Evolutionary conservation across 441 rosid genomes (phyloP), one percentile per base, ranked within the genome.

Genomic region (Arabidopsis hybrid): DNA sequence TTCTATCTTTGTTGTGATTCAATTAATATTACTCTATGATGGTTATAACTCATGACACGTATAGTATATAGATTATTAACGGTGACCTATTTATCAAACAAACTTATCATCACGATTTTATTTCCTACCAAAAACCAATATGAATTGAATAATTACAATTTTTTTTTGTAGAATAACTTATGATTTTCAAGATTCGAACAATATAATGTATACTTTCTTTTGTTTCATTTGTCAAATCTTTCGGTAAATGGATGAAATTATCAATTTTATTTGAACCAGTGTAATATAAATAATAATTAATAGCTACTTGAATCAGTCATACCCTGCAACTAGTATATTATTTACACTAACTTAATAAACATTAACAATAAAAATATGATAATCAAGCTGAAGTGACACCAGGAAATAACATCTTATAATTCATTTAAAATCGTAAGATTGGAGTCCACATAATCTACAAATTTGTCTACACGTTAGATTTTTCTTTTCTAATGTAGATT

Each of bases 401-500:
- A 16, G 18, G 31, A 60, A 34, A 67, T 42, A 3, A 21, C 56
- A 68, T 43, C 58, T 52, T 52, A 5, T 68, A 34, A n/a, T 42
- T 9, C 6, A 51, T 67, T 60, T 11, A 18, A 52, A 67, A 75
- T 17, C 60, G 32, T 35, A 34, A 51, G 35, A 55, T 17, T 45
- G 26, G 50, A 60, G 57, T 68, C 51, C 79, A 67, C 69, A 67
- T 61, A 68, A 52, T 61, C 62, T 61, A 52, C 43, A 52, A 58
- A 21, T 61, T 58, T 75, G 78, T 61, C 64, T 60, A 60, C 68
- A 59, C 62, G 6, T 42, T 51, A 60, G 73, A 59, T 66, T 42
- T 14, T 35, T 53, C 32, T 67, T 8, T 29, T 12, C 43, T 34
- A 36, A n/a, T 26, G 29, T 67, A 69, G 43, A 58, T 55, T 65